Evolutionary conservation across 192 early-diverging fungal species (phyloP), one percentile per base, ranked within the genome.

Genomic region (Irineochytrium annulatum): DNA sequence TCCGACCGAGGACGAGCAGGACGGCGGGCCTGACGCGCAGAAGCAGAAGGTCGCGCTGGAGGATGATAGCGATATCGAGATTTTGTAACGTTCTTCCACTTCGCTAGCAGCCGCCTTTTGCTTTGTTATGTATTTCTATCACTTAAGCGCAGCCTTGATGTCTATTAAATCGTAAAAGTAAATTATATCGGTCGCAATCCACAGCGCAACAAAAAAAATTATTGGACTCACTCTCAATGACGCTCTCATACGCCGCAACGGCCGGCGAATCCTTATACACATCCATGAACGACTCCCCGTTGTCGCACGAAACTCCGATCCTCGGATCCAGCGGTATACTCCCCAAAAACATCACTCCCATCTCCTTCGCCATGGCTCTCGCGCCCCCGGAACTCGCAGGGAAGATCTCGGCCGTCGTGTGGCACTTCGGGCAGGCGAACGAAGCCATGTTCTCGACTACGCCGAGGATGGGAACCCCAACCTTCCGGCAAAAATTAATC

Each of bases 301-400:
- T 78, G 72, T 99, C 97, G 59, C 91, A 93, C 8, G 85, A 78
- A 35, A 85, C 85, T 56, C 84, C 91, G 46, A 82, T 82, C 41
- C 80, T 35, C 4, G 94, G 95, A 61, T 98, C 95, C 44, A 98
- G 88, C 1, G 95, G 95, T 14, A 96, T 88, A 0, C 87, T 75
- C 0, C 95, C 96, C 67, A 99, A 70, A 49, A 97, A 97, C 24
- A 84, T 82, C 17, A 99, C 76, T 6, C 77, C 81, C 65, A 89
- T 87, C 35, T 96, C 90, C 64, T 82, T 78, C 2, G 92, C 89
- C 85, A 99, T 84, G 28, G 87, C 86, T 69, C 89, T 83, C 34
- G 92, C 96, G 33, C 96, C 96, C 34, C 96, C 96, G 2, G 82
- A 35, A 3, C 55, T 72, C 3, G 76, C 67, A 16, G 95, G 93